Evolutionary conservation across 176 grass and related monocot genomes (phyloP), one percentile per base, ranked within the genome.

Genomic region (Miscanthus lutarioriparius): DNA sequence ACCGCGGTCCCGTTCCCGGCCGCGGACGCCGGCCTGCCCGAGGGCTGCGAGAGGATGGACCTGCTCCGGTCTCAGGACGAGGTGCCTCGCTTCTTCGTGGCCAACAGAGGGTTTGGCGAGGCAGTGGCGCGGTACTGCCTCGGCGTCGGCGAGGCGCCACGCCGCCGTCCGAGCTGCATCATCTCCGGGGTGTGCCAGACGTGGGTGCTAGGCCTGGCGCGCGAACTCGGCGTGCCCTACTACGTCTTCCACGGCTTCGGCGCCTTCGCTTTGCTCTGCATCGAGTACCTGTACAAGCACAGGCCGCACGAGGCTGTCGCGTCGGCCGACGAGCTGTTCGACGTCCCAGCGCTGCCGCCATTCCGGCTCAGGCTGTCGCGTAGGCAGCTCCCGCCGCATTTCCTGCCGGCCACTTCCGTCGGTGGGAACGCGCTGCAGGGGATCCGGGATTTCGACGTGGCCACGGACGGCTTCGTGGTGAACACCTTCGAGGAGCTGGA

Each of bases 401-500:
- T 94, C 86, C 2, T 85, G 48, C 36, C 70, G 7, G 19, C 64
- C 6, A 64, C 44, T 3, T 13, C 82, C 77, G 47, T 83, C 11
- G n/a, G 23, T 11, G 14, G n/a, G 13, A 70, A 72, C 11, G 0
- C 13, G 19, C 8, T 79, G 74, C 67, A 70, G 32, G 88, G 76
- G 59, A 0, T 74, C 1, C 87, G 87, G 28, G 84, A 92, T 0
- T 91, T 75, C 39, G 81, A 94, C 39, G 8, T 77, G 79, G 41
- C 51, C 17, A 68, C 80, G 30, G 90, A 92, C 39, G 95, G 92
- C 36, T 0, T 87, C 40, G 36, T 94, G n/a, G 81, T 94, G 28
- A 92, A 97, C 89, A 97, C 86, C 90, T 91, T 97, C 82, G 92
- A 92, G 22, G 84, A 91, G 72, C 81, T 97, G 56, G 95, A 97